Base-by-base conservation (phyloP, 179 eudicot genomes). In the Camellia oleifera region DNA sequence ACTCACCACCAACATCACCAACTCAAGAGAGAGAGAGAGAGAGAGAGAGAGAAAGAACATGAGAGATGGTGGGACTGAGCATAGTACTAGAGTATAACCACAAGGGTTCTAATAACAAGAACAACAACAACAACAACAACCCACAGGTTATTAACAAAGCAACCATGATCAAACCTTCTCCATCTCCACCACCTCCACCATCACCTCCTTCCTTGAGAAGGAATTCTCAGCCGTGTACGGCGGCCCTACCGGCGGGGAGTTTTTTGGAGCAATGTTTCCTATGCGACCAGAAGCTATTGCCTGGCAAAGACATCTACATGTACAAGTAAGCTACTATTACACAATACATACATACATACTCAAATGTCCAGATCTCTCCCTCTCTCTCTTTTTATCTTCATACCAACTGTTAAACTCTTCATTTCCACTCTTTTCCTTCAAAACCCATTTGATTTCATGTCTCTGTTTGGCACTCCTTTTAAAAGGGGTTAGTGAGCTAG, bases 271-370 rank as follows among this genome's bases (percentile, higher is more conserved):
- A 52, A 32, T 90, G 93, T 74, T 88, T 75, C 78, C 88, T 90
- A 44, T 90, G 93, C 81, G 68, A 66, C 60, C 79, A 74, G 75
- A 83, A 83, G 52, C 87, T 90, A 53, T 82, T 83, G 81, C 88
- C 88, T 48, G 84, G 85, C 11, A 85, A 82, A 76, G 93, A 90
- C 76, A 88, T 90, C 85, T 90, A 90, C 84, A 90, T 90, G 92
- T 90, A 90, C 89, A 86, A 87, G 91, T 88, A 85, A 84, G 88
- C 69, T 57, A n/a, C 40, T 1, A 1, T 32, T 32, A 32, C 40
- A 32, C 40, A 32, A 32, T 32, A 32, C 40, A 32, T 32, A 32
- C 40, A 32, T 32, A 32, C 40, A 32, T 32, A 32, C 40, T 32
- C 40, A 32, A 32, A 32, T 32, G 40, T 32, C 40, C 40, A 32